Evolutionary conservation across 352 stramenopile genomes (phyloP).

Genomic region (Sclerospora graminicola): DNA sequence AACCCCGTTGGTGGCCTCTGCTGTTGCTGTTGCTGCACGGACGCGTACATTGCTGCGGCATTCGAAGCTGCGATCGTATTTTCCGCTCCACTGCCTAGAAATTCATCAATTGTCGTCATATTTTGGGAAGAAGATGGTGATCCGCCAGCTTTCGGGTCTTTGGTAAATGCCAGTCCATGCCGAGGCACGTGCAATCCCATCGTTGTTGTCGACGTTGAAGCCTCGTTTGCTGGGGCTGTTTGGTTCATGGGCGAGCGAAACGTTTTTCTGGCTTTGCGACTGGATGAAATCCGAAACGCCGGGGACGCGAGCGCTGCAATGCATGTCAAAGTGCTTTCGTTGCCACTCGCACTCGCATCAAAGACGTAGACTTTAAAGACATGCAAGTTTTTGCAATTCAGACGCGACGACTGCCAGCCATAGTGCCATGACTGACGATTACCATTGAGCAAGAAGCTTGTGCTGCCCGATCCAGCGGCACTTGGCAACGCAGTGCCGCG

Average conservation of each 20-base stretch:
- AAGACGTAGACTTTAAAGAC: conserved; percentile 74
- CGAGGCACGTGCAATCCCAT: conserved; percentile 12
- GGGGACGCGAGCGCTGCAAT: conserved; percentile 47
- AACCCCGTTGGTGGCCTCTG: conserved; percentile 13
- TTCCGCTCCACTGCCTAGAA: conserved; percentile 16
- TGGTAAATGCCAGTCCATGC: conserved; percentile 1
- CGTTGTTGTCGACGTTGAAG: no score
- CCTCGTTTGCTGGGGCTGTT: conserved; percentile 10
- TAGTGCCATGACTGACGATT: conserved; percentile 85
- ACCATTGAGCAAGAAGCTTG: conserved; percentile 69
- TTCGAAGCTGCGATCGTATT: conserved; percentile 6
- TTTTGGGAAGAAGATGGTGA: no score
- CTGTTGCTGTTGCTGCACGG: conserved; percentile 8
- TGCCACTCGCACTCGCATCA: conserved; percentile 20
- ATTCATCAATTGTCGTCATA: conserved; percentile 40
- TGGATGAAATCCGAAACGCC: conserved; percentile 70
- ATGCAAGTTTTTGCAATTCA: conserved; percentile 81
- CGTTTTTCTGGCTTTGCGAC: conserved; percentile 71
- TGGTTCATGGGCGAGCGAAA: conserved; percentile 40
- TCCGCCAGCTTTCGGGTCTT: conserved; percentile 1
- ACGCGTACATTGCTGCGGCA: conserved; percentile 14
- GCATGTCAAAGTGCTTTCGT: conserved; percentile 30
- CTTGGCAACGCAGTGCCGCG: conserved; percentile 33
- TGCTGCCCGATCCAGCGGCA: conserved; percentile 3
- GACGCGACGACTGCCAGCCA: conserved; percentile 70